phyloP scores from a whole-genome alignment of 2,329 filamentous ascomycete species.

The Trichoderma koningiopsis region DNA sequence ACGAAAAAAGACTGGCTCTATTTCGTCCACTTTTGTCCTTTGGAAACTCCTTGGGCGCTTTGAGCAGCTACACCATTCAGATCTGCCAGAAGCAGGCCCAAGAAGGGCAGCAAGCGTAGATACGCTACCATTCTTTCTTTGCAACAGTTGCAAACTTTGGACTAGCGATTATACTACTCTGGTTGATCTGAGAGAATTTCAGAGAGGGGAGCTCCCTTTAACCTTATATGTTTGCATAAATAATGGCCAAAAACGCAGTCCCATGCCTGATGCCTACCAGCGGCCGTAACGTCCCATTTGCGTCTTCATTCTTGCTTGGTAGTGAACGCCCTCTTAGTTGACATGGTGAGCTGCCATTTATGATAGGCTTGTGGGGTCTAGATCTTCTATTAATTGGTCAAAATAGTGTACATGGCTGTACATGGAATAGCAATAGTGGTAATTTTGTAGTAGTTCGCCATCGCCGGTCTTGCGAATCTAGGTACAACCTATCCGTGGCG shows the following conservation, averaged over 20 bases:
- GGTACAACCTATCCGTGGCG: background rate
- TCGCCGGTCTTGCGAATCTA: too few species aligned
- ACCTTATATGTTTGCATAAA: background rate
- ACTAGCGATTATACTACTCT: background rate
- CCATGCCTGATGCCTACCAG: background rate
- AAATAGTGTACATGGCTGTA: background rate
- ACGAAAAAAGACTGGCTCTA: conserved; percentile 33
- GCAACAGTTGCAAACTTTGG: background rate
- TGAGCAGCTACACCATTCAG: background rate
- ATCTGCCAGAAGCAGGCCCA: conserved; percentile 10
- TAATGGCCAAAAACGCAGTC: background rate
- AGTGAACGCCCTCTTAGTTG: background rate
- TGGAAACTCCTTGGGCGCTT: background rate
- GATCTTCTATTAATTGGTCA: background rate
- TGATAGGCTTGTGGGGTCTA: background rate
- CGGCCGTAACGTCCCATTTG: conserved; percentile 8
- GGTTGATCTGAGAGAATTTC: background rate
- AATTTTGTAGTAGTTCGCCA: background rate
- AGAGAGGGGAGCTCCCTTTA: background rate
- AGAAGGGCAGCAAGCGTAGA: background rate
- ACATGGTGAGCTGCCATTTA: conserved; percentile 12
- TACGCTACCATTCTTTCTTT: conserved; percentile 1
- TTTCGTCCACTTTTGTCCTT: conserved; percentile 9
- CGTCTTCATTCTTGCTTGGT: background rate
- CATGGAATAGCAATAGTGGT: background rate